Evolutionary conservation across 2,329 filamentous ascomycete species (phyloP).

Genomic region (Fusarium nygamai): DNA sequence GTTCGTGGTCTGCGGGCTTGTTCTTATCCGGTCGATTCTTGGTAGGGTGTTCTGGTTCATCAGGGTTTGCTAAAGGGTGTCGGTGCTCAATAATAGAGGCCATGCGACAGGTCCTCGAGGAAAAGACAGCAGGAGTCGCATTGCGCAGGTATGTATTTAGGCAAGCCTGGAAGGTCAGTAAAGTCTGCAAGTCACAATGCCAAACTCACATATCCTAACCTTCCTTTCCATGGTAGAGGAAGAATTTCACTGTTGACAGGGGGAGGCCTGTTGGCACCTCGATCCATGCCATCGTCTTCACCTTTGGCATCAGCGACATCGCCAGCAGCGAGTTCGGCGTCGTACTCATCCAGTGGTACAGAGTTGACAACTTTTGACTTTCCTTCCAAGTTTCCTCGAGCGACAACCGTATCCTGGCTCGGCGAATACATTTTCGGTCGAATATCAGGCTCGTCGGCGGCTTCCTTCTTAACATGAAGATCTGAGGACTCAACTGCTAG

Average conservation of each 20-base stretch:
- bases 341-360: conserved; percentile 35
- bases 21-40: conserved; percentile 87
- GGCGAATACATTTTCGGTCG: conserved; percentile 17
- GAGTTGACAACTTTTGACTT: conserved; percentile 24
- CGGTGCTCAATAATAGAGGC: conserved; percentile 90
- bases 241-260: conserved; percentile 85
- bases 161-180: conserved; percentile 69
- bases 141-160: conserved; percentile 90
- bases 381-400: background rate
- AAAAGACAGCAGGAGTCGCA: conserved; percentile 86
- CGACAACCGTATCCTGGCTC: background rate
- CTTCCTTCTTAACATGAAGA: conserved; percentile 23
- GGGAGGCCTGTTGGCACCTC: conserved; percentile 67
- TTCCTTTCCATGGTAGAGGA: conserved; percentile 89
- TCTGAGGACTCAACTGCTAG: conserved; percentile 56
- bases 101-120: conserved; percentile 90
- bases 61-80: conserved; percentile 80
- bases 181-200: background rate
- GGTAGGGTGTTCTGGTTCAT: conserved; percentile 79
- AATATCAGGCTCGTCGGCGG: background rate
- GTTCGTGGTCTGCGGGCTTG: conserved; percentile 70
- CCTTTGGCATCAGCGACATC: conserved; percentile 34
- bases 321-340: conserved; percentile 33
- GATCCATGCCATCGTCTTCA: conserved; percentile 43
- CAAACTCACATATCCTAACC: conserved; percentile 81